Conservation (phyloP, 352 stramenopile genomes). For the Pythium brachiatum region DNA sequence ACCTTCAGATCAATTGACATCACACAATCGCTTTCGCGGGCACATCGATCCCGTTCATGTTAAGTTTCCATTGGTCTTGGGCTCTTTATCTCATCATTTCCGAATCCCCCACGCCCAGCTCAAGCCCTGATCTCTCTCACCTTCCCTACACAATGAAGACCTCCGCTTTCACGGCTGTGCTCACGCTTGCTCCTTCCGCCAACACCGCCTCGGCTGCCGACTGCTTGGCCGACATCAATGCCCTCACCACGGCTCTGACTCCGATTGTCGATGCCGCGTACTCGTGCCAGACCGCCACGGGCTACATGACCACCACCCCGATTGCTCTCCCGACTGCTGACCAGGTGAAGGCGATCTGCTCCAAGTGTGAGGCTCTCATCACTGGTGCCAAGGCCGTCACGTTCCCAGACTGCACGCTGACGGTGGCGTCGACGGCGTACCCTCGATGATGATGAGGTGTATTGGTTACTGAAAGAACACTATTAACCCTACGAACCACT, state of each 20-base stretch:
- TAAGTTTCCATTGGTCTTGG: no score
- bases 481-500: no score
- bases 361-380: constrained; percentile 19
- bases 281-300: constrained; percentile 13
- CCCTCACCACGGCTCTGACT: constrained; percentile 6
- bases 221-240: constrained; percentile 11
- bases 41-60: no score
- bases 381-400: constrained; percentile 3
- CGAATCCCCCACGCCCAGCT: background rate
- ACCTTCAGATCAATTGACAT: background rate
- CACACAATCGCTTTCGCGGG: background rate
- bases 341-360: constrained; percentile 16
- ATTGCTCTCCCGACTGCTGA: constrained; percentile 1
- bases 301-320: constrained; percentile 11
- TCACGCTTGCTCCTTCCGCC: constrained; percentile 10
- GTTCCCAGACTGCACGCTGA: constrained; percentile 18
- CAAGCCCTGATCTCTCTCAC: no score
- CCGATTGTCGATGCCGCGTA: constrained; percentile 6
- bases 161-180: constrained; percentile 11
- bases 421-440: no score
- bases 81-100: background rate
- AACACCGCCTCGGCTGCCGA: constrained; percentile 1
- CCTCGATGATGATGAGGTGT: no score
- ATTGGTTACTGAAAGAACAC: no score
- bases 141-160: constrained; percentile 16